phyloP scores from a whole-genome alignment of 2,329 filamentous ascomycete species.

The Curvularia sp. region DNA sequence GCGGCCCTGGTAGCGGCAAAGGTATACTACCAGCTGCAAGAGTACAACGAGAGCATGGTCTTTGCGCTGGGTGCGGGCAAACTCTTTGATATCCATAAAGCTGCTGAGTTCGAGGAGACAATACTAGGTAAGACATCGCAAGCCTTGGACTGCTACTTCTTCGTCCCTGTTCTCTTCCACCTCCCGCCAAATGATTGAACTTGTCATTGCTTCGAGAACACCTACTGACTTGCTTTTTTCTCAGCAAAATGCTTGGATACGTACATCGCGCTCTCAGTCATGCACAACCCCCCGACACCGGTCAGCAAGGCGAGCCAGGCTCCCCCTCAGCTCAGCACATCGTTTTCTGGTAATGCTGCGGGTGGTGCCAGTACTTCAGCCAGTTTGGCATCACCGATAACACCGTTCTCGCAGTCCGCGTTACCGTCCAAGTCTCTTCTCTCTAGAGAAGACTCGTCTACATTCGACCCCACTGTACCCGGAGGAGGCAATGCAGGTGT shows the following conservation, averaged over 20 bases:
- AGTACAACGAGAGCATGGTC: constrained; percentile 99
- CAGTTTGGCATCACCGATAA: constrained; percentile 82
- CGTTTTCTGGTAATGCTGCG: constrained; percentile 72
- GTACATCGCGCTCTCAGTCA: constrained; percentile 82
- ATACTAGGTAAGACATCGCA: constrained; percentile 73
- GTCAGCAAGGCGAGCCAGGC: constrained; percentile 58
- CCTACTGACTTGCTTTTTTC: constrained; percentile 25
- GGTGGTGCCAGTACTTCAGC: constrained; percentile 72
- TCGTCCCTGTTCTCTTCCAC: neutral
- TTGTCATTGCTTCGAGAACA: neutral
- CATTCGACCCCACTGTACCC: constrained; percentile 63
- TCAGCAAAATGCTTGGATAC: constrained; percentile 93
- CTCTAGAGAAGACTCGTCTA: constrained; percentile 76
- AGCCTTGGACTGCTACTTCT: neutral
- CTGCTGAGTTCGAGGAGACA: constrained; percentile 97
- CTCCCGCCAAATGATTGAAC: neutral
- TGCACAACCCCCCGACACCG: constrained; percentile 61
- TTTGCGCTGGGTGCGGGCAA: constrained; percentile 95
- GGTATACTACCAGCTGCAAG: constrained; percentile 98
- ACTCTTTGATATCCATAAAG: constrained; percentile 88
- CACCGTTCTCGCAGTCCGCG: constrained; percentile 92
- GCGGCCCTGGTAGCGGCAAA: constrained; percentile 95
- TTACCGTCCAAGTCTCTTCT: constrained; percentile 93
- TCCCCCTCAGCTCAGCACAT: constrained; percentile 76
- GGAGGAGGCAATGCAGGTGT: constrained; percentile 64